Evolutionary conservation across 345 rosid genomes (phyloP), one percentile per base, ranked within the genome.

Genomic region (Salix purpurea): DNA sequence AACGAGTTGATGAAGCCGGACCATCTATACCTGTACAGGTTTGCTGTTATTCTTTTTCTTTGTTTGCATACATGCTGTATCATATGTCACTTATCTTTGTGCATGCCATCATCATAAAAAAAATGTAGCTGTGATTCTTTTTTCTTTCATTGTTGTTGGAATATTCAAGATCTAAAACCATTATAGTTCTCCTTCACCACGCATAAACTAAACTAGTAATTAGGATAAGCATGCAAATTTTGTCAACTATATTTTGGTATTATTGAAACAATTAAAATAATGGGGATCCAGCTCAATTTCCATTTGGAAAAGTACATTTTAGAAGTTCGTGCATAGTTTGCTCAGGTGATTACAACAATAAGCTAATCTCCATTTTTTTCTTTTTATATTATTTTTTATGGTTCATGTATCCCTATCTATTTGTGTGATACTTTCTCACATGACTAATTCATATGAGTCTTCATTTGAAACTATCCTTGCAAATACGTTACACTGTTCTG

Each of bases 21-120:
- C 99, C 99, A 16, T 96, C 99, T 70, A 88, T 91, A 37, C 97
- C 98, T 48, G 91, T 90, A 30, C 99, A 92, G 97, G 99, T 96
- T 84, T 71, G 85, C 82, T 23, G 28, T 58, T 58, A 58, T 9
- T 58, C 62, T n/a, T 23, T n/a, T n/a, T 58, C 39, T 6, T 67
- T 40, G 37, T 42, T n/a, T 30, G 28, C 58, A 0, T 68, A n/a
- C 21, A 15, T 69, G n/a, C 44, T 19, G 39, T 56, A 48, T 52
- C 64, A 8, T 24, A 32, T 14, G 46, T 42, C 1, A 34, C 24
- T 69, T 42, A 2, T 28, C 50, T 64, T 40, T 66, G 23, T 58
- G 19, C 58, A 15, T 42, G 32, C 37, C 18, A 44, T 75, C 7
- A 65, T 24, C 46, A 34, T 65, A 34, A 56, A 24, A 67, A 52